Conservation (phyloP, 169 alveolate species). For the Eimeria zaria region DNA sequence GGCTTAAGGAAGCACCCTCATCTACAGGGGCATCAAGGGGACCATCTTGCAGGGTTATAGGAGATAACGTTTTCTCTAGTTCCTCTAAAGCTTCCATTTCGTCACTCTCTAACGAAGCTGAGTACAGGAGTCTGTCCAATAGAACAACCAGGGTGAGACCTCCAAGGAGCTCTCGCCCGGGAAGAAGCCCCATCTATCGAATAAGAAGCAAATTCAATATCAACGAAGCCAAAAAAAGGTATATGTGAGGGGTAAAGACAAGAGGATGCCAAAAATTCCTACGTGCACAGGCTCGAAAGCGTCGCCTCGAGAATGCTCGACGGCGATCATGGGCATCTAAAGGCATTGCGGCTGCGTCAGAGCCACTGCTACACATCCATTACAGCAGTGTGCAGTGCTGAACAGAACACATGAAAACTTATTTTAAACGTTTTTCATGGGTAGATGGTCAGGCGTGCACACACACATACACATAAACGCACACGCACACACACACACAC, state of each 20-base stretch:
- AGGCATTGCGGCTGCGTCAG: background rate
- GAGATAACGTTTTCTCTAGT: background rate
- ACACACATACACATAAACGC: background rate
- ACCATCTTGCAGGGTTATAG: background rate
- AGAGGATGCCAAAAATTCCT: background rate
- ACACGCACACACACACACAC: background rate
- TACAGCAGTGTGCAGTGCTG: background rate
- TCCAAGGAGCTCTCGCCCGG: constrained; percentile 15
- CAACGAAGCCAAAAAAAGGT: background rate
- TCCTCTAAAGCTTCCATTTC: constrained; percentile 25
- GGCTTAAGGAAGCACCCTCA: background rate
- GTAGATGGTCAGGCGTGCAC: no score
- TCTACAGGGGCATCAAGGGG: background rate
- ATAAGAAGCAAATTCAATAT: background rate
- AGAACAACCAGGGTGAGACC: background rate
- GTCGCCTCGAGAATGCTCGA: background rate
- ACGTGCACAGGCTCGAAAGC: background rate
- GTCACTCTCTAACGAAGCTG: constrained; percentile 11
- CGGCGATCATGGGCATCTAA: background rate
- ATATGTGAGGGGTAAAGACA: background rate
- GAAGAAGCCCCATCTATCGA: background rate
- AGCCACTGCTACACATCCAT: background rate
- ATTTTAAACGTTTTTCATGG: background rate
- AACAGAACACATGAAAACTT: background rate
- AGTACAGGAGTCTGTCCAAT: background rate